Base-by-base conservation (phyloP, 208 protist genomes). In the Leishmania martiniquensis region DNA sequence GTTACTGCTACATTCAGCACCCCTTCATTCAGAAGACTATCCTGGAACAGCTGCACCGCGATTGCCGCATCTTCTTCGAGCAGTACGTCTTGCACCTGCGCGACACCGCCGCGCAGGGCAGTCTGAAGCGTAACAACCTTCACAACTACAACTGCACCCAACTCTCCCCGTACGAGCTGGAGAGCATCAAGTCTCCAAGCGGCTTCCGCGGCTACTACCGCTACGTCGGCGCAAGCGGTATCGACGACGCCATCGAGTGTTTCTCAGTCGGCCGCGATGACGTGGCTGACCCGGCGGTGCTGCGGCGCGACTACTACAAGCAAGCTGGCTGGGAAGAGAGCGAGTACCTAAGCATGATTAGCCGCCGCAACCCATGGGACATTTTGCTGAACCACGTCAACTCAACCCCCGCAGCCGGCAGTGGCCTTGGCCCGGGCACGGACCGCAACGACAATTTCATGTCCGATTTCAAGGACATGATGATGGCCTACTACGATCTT, bases 1-100 rank as follows among this genome's bases (percentile, higher is more conserved):
- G 93, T 45, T 97, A 97, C 80, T 97, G 93, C 80, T 97, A 97
- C 80, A 85, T 97, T 6, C 90, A 97, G 82, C 93, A 97, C 81
- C 92, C 92, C 44, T 96, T 93, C 71, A 96, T 96, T 65, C 92
- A 96, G 44, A 88, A 89, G 71, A 91, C 87, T 45, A 95, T 96
- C 49, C 78, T 96, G 32, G 89, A 96, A 7, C 92, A 96, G 78
- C 90, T 96, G 17, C 92, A 96, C 79, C 90, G 92, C 55, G 92
- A 96, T 76, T 89, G 90, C 71, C 89, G 92, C 70, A 91, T 91
- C 73, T 94, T 96, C 75, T 95, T 96, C 70, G 93, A 96, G 84
- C 90, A 93, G 82, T 94, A 95, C 77, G 81, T 94, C n/a, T 77
- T 94, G 15, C 80, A 86, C 47, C 45, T 86, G 45, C 68, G 52